Conservation (phyloP, 2,329 filamentous ascomycete species). For the Colletotrichum navitas region DNA sequence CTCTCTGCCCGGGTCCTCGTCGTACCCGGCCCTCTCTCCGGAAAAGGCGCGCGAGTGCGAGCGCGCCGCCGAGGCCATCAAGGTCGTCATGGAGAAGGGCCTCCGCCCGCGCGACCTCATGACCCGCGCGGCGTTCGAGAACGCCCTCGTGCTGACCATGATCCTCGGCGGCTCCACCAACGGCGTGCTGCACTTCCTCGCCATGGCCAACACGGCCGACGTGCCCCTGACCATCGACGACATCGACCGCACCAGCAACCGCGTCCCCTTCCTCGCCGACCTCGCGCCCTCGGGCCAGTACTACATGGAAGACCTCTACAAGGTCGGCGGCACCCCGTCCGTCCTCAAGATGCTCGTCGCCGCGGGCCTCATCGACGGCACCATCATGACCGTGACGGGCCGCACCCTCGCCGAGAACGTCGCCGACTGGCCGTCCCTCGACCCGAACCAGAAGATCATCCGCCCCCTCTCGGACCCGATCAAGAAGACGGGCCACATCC, state of each 20-base stretch:
- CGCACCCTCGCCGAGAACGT: slow-evolving; percentile 88
- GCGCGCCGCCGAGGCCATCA: slow-evolving; percentile 83
- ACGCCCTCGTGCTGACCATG: slow-evolving; percentile 91
- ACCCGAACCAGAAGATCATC: slow-evolving; percentile 86
- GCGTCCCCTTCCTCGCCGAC: slow-evolving; percentile 88
- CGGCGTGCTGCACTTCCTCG: slow-evolving; percentile 87
- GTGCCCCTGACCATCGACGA: slow-evolving; percentile 84
- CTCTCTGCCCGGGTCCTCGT: slow-evolving; percentile 84
- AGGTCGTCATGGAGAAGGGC: slow-evolving; percentile 82
- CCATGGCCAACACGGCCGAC: slow-evolving; percentile 88
- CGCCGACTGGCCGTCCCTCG: slow-evolving; percentile 79
- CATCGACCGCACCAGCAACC: slow-evolving; percentile 83
- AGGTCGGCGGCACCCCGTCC: slow-evolving; percentile 85
- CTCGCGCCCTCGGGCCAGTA: slow-evolving; percentile 87
- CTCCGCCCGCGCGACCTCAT: slow-evolving; percentile 85
- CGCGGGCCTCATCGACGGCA: slow-evolving; percentile 79
- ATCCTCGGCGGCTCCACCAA: slow-evolving; percentile 92
- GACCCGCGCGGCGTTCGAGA: slow-evolving; percentile 85
- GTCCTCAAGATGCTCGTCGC: slow-evolving; percentile 89
- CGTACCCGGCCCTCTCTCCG: slow-evolving; percentile 83
- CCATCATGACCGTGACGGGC: slow-evolving; percentile 85
- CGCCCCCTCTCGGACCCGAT: slow-evolving; percentile 78
- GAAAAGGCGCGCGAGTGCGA: slow-evolving; percentile 90
- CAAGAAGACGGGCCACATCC: slow-evolving; percentile 88
- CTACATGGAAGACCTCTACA: slow-evolving; percentile 89